Evolutionary conservation across 371 early-diverging fungal species (phyloP), one percentile per base, ranked within the genome.

Genomic region (Mucor plumbeus): DNA sequence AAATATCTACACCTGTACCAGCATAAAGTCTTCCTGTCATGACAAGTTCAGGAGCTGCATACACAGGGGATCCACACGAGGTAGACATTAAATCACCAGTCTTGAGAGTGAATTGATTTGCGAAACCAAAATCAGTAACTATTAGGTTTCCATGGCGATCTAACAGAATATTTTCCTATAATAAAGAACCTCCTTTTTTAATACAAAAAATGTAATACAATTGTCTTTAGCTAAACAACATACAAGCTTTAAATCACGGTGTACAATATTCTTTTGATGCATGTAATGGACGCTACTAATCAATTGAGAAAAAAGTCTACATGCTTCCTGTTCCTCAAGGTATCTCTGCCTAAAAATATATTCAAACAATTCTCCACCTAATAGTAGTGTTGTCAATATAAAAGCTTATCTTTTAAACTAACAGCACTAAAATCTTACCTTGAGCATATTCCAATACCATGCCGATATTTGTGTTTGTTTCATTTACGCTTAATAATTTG

Each of bases 101-200:
- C n/a, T 82, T 77, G 44, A 77, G 79, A 48, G 87, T 78, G 67
- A 94, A 95, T 72, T 95, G 91, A 78, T 99, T 99, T 14, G 98
- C 97, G 75, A 99, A 97, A 6, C 99, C 99, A 89, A 99, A 99
- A 75, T 99, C 99, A 9, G 97, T 98, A 67, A 99, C 94, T 70
- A 97, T 94, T 34, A 99, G 90, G 77, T 94, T 93, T 44, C 92
- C 86, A 67, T 94, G 81, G 58, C 87, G 85, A 85, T 97, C 97
- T 61, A 96, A 80, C 56, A 97, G 77, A 61, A 97, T 78, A 72
- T 97, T 98, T 84, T 98, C 98, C 94, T 93, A 88, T 87, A 92
- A 93, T 53, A 14, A 43, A n/a, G 31, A 26, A 17, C 33, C 36
- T 14, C 31, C 61, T 17, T 48, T 47, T 26, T 13, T 33, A 15